Conservation (phyloP, 2,329 filamentous ascomycete genomes). For the Grosmannia serpens region DNA sequence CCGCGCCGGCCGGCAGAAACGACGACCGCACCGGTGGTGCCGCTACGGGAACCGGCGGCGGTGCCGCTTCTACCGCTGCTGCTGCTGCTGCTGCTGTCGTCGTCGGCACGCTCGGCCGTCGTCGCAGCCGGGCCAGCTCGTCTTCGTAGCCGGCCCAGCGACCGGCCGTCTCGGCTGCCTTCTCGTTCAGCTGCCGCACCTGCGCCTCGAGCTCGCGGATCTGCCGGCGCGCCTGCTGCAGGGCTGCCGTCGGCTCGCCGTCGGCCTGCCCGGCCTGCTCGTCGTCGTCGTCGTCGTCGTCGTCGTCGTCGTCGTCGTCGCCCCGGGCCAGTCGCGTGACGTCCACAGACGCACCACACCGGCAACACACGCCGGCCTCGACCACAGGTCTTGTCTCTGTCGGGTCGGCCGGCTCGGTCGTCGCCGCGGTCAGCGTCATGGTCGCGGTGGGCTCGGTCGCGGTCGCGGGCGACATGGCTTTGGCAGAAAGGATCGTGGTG, state of each 20-base stretch:
- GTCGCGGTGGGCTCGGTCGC: not conserved
- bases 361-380: not conserved
- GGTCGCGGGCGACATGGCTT: not conserved
- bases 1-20: constrained; percentile 33
- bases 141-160: constrained; percentile 72
- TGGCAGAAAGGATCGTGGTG: not conserved
- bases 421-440: not conserved
- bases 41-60: too few species aligned
- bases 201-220: constrained; percentile 62
- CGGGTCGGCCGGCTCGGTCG: not conserved
- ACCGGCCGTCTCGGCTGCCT: constrained; percentile 52
- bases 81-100: not conserved
- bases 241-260: constrained; percentile 10
- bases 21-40: constrained; percentile 25
- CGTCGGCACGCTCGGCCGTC: constrained; percentile 13
- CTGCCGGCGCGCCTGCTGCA: constrained; percentile 44
- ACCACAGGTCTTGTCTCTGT: not conserved
- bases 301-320: not conserved
- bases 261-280: not conserved
- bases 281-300: not conserved
- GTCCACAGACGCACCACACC: not conserved
- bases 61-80: not conserved
- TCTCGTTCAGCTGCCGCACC: constrained; percentile 57
- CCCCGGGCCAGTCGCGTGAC: not conserved
- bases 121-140: constrained; percentile 51